Evolutionary conservation across 305 asterid genomes (phyloP).

Genomic region (Euphrasia arctica): DNA sequence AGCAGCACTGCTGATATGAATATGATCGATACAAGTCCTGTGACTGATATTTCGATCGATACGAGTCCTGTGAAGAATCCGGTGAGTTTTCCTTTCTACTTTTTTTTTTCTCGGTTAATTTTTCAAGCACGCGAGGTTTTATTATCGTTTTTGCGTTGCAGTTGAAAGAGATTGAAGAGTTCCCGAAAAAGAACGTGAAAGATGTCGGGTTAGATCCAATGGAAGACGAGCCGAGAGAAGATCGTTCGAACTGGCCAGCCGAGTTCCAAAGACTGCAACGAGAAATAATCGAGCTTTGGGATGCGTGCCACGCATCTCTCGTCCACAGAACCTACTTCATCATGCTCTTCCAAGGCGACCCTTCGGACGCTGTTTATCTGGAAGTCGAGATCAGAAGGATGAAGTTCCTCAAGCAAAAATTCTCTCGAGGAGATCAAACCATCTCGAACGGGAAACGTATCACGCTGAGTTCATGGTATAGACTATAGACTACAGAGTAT

Average conservation of each 20-base stretch:
- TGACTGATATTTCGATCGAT: slow-evolving; percentile 33
- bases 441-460: slow-evolving; percentile 53
- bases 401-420: slow-evolving; percentile 62
- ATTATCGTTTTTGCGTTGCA: slow-evolving; percentile 20
- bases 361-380: slow-evolving; percentile 78
- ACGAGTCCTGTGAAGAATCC: slow-evolving; percentile 32
- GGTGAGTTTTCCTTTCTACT: slow-evolving; percentile 41
- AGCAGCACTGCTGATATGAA: slow-evolving; percentile 25
- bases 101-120: slow-evolving; percentile 2
- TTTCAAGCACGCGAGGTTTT: not conserved
- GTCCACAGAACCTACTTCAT: slow-evolving; percentile 84
- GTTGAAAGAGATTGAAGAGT: slow-evolving; percentile 41
- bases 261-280: slow-evolving; percentile 78
- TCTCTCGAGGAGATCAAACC: slow-evolving; percentile 57
- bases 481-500: not conserved
- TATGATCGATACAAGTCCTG: slow-evolving; percentile 22
- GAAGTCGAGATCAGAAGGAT: slow-evolving; percentile 88
- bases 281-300: slow-evolving; percentile 88
- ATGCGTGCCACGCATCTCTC: slow-evolving; percentile 71
- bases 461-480: slow-evolving; percentile 72
- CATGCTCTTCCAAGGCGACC: slow-evolving; percentile 87
- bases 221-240: slow-evolving; percentile 45
- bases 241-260: slow-evolving; percentile 53
- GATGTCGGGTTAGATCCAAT: slow-evolving; percentile 90
- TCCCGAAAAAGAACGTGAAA: slow-evolving; percentile 55